These are phyloP conservation scores for Auricularia heimuer DNA, from an alignment of 768 basidiomycete genomes.

Conservation along the genomic window DNA sequence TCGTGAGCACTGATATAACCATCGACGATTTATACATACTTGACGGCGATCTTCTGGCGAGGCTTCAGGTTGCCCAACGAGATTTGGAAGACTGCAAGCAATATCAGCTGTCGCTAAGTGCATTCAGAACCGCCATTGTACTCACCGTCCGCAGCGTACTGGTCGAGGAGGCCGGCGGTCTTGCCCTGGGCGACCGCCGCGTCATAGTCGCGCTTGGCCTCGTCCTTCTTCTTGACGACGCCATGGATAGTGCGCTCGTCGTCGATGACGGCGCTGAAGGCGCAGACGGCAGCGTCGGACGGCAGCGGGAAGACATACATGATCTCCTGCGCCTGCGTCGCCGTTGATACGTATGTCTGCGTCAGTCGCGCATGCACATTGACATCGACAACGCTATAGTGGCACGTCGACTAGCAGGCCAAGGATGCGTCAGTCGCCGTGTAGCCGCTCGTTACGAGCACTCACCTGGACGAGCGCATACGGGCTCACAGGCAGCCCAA, in stretches of 20 bases:
- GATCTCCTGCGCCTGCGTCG: constrained; percentile 9
- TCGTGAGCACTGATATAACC: background rate
- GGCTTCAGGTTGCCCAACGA: constrained; percentile 6
- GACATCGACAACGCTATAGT: background rate
- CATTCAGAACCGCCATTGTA: background rate
- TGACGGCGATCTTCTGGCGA: constrained; percentile 4
- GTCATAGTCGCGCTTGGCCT: constrained; percentile 33
- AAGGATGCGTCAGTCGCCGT: too few species aligned
- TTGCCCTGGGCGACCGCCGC: constrained; percentile 31
- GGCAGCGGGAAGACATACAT: constrained; percentile 53
- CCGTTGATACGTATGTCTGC: constrained; percentile 6
- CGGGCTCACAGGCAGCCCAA: too few species aligned
- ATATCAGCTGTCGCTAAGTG: background rate
- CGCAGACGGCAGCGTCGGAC: constrained; percentile 42
- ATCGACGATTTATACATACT: background rate
- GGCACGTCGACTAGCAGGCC: background rate
- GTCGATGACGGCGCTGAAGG: constrained; percentile 38
- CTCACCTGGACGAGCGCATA: too few species aligned
- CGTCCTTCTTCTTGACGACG: constrained; percentile 38
- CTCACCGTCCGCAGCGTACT: constrained; percentile 6
- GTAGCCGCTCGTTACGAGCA: too few species aligned
- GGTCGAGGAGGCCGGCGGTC: constrained; percentile 36
- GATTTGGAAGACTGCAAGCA: constrained; percentile 4
- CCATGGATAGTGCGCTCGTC: constrained; percentile 37
- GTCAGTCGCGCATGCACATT: constrained; percentile 3